Conservation (phyloP, 176 grass and related monocot genomes). For the Elaeis guineensis region DNA sequence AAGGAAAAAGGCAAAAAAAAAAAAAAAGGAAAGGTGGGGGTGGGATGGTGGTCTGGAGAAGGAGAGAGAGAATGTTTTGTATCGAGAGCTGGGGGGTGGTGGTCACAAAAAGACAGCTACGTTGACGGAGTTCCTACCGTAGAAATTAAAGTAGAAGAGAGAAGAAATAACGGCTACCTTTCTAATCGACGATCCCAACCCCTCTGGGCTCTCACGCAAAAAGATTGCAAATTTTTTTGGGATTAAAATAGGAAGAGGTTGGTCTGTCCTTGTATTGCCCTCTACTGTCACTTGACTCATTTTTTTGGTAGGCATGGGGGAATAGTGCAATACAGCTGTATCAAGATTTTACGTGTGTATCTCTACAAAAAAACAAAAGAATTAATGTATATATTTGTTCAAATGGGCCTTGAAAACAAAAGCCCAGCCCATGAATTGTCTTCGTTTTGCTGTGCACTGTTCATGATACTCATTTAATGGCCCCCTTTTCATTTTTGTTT, state of each 20-base stretch:
- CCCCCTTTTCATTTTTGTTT: no score
- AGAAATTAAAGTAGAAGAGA: slow-evolving; percentile 1
- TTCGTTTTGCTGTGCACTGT: no score
- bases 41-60: background rate
- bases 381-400: background rate
- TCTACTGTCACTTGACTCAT: background rate
- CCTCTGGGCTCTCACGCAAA: no score
- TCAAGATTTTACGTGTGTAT: slow-evolving; percentile 1
- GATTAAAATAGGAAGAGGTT: slow-evolving; percentile 1
- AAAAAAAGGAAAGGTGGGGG: slow-evolving; percentile 26
- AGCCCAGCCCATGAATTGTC: no score
- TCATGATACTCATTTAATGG: no score
- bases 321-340: slow-evolving; percentile 34
- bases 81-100: slow-evolving; percentile 27
- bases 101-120: slow-evolving; percentile 14
- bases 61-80: slow-evolving; percentile 7
- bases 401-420: no score
- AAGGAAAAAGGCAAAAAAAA: slow-evolving; percentile 24
- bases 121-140: slow-evolving; percentile 34
- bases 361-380: no score
- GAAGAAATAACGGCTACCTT: slow-evolving; percentile 25
- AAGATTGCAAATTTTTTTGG: background rate
- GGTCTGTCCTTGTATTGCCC: slow-evolving; percentile 4
- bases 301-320: slow-evolving; percentile 9
- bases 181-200: background rate